Evolutionary conservation across 1,284 basidiomycete species (phyloP).

Genomic region (Entoloma clypeatum): DNA sequence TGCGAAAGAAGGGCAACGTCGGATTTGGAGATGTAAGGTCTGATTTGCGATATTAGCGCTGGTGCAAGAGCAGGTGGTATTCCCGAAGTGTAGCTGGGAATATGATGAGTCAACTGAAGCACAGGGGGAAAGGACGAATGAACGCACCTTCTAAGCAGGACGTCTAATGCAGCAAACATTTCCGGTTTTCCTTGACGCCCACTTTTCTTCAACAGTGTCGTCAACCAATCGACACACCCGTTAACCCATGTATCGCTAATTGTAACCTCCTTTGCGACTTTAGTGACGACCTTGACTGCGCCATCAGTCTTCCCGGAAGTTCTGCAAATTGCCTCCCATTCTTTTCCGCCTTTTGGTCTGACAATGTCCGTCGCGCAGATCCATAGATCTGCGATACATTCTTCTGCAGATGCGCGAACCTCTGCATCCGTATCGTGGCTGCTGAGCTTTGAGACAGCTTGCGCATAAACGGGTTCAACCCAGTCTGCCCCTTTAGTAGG

Average conservation of each 20-base stretch:
- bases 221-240: conserved; percentile 73
- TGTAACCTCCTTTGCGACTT: conserved; percentile 65
- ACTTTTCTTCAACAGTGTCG: conserved; percentile 75
- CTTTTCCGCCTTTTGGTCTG: conserved; percentile 55
- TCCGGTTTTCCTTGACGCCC: conserved; percentile 79
- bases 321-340: conserved; percentile 81
- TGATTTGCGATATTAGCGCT: conserved; percentile 69
- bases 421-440: conserved; percentile 89
- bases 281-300: conserved; percentile 68
- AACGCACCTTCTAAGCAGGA: conserved; percentile 62
- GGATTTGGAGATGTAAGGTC: conserved; percentile 63
- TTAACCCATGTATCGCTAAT: conserved; percentile 78
- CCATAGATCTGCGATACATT: conserved; percentile 83
- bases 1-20: conserved; percentile 80
- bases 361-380: conserved; percentile 78
- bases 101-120: conserved; percentile 14
- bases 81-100: conserved; percentile 55
- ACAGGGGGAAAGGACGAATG: conserved; percentile 3
- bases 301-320: conserved; percentile 70
- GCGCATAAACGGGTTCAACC: conserved; percentile 69
- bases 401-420: conserved; percentile 81
- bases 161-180: conserved; percentile 76
- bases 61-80: conserved; percentile 61
- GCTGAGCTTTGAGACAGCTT: conserved; percentile 67
- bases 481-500: conserved; percentile 60